phyloP scores from a whole-genome alignment of 139 green algal genomes.

The Haematococcus lacustris region DNA sequence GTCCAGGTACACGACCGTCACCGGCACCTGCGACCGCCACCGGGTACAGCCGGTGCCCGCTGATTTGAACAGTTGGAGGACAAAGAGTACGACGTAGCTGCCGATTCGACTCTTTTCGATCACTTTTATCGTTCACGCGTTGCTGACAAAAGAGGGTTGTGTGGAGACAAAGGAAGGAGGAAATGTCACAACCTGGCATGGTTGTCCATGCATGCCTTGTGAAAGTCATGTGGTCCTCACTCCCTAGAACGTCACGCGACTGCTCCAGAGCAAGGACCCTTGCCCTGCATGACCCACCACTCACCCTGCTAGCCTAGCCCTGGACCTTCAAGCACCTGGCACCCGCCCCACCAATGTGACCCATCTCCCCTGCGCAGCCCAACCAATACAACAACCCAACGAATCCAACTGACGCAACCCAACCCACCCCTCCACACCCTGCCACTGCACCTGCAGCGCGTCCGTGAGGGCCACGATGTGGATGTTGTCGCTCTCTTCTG shows the following conservation, averaged over 20 bases:
- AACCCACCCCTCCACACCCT: neutral
- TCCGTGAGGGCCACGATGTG: slow-evolving; percentile 90
- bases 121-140: neutral
- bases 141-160: neutral
- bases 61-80: neutral
- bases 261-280: no score
- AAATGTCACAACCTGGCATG: no score
- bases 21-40: slow-evolving; percentile 44
- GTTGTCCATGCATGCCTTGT: no score
- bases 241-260: no score
- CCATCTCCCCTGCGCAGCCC: neutral
- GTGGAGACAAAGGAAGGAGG: neutral
- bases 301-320: neutral
- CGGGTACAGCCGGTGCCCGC: neutral
- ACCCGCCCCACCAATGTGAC: neutral
- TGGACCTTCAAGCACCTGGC: neutral
- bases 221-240: no score
- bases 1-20: slow-evolving; percentile 73
- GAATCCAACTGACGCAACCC: neutral
- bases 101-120: no score
- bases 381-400: neutral
- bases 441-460: slow-evolving; percentile 56
- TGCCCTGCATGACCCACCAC: neutral
- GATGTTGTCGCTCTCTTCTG: slow-evolving; percentile 89
- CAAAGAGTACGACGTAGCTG: neutral